Evolutionary conservation across 2,329 filamentous ascomycete genomes (phyloP).

Genomic region (Fusarium sp.): DNA sequence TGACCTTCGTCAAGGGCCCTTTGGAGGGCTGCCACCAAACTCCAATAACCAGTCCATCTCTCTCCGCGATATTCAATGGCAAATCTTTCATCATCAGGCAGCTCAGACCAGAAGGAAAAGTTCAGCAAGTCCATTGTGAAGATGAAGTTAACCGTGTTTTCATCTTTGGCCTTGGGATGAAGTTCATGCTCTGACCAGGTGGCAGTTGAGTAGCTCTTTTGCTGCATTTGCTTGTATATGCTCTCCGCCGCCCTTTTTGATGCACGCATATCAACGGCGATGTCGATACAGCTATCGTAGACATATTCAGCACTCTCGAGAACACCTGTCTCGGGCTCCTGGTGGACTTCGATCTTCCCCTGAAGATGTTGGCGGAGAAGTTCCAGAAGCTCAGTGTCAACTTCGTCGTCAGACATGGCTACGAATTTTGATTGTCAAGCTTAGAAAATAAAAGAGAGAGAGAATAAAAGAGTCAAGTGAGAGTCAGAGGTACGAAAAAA

Average conservation of each 20-base stretch:
- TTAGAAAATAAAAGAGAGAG: background rate
- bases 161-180: slow-evolving; percentile 86
- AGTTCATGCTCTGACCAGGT: slow-evolving; percentile 91
- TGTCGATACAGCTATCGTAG: slow-evolving; percentile 92
- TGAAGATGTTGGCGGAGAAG: slow-evolving; percentile 85
- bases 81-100: slow-evolving; percentile 78
- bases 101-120: slow-evolving; percentile 95
- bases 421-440: background rate
- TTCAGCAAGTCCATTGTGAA: slow-evolving; percentile 98
- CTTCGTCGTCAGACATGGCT: slow-evolving; percentile 89
- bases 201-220: slow-evolving; percentile 84
- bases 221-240: slow-evolving; percentile 86
- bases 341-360: slow-evolving; percentile 65
- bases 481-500: slow-evolving; percentile 11
- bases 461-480: background rate
- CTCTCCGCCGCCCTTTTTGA: slow-evolving; percentile 84
- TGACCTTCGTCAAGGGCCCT: slow-evolving; percentile 86
- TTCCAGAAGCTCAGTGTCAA: slow-evolving; percentile 87
- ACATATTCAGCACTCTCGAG: slow-evolving; percentile 86
- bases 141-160: slow-evolving; percentile 87
- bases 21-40: slow-evolving; percentile 87
- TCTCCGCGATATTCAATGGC: slow-evolving; percentile 84
- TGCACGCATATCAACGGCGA: slow-evolving; percentile 85
- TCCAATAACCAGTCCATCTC: slow-evolving; percentile 95
- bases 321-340: slow-evolving; percentile 82